These are phyloP conservation scores for Thalassia testudinum DNA, from an alignment of 116 monocot genomes.

Conservation along the genomic window DNA sequence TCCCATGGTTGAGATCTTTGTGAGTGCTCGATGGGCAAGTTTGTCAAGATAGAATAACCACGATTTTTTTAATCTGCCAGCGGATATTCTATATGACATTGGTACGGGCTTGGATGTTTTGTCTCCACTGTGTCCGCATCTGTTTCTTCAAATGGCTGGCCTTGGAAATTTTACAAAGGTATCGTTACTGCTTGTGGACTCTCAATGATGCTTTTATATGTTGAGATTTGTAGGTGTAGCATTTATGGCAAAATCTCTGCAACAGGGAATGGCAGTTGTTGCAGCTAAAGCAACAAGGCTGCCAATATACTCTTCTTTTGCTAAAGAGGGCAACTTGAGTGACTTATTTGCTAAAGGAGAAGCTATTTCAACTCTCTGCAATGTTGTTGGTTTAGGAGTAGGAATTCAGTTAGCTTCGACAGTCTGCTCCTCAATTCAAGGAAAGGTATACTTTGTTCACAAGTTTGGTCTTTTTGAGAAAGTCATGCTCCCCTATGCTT, in stretches of 20 bases:
- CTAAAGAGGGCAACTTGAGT: conserved; percentile 91
- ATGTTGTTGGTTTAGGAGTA: conserved; percentile 73
- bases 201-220: background rate
- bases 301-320: conserved; percentile 97
- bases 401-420: conserved; percentile 96
- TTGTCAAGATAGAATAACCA: no score
- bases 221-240: background rate
- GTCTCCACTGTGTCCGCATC: conserved; percentile 85
- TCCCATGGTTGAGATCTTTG: background rate
- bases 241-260: background rate
- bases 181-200: no score
- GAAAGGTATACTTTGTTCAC: conserved; percentile 44
- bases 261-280: conserved; percentile 90
- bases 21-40: no score
- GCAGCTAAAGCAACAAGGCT: conserved; percentile 91
- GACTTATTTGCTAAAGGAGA: conserved; percentile 97
- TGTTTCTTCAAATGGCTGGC: conserved; percentile 89
- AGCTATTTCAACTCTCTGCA: conserved; percentile 90
- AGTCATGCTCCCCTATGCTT: background rate
- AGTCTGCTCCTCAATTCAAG: conserved; percentile 84
- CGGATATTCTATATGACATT: conserved; percentile 86
- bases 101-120: conserved; percentile 87
- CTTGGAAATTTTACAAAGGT: conserved; percentile 96
- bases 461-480: background rate
- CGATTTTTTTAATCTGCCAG: conserved; percentile 23